Percentiles rank a stretch among this genome's conserved stretches.
These are phyloP conservation scores for Luvunga scandens DNA, from an alignment of 345 rosid species.

Conservation along the genomic window DNA sequence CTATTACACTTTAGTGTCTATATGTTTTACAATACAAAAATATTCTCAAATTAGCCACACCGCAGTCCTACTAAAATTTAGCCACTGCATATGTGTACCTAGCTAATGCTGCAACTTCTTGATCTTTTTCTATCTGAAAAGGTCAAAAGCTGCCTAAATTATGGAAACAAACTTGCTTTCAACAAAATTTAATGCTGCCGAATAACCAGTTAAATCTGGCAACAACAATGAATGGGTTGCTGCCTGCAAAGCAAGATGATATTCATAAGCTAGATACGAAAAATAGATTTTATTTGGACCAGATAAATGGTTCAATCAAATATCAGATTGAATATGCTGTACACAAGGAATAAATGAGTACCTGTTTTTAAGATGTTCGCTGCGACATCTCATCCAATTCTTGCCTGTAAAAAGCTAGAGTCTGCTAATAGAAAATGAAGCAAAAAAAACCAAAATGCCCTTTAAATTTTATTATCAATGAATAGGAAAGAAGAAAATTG, in stretches of 20 bases:
- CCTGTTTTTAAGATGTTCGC: not conserved
- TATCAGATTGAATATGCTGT: too few species aligned
- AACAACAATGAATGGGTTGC: not conserved
- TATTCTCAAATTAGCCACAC: not conserved
- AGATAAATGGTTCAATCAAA: too few species aligned
- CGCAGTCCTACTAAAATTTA: not conserved
- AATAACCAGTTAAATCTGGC: not conserved
- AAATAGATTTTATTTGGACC: too few species aligned
- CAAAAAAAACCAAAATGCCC: not conserved
- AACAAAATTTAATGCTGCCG: not conserved
- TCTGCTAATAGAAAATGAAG: slow-evolving; percentile 36
- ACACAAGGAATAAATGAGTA: not conserved
- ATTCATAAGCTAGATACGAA: not conserved
- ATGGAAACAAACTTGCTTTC: not conserved
- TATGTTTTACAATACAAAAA: not conserved
- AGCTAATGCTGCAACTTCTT: not conserved
- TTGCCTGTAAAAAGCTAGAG: slow-evolving; percentile 82
- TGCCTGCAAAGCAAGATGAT: not conserved
- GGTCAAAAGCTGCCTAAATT: not conserved
- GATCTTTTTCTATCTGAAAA: not conserved
- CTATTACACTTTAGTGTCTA: not conserved
- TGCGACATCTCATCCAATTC: slow-evolving; percentile 69
- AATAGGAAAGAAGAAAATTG: not conserved
- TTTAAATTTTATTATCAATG: not conserved
- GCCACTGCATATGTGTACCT: not conserved